Base-by-base conservation (phyloP, 129 eudicot species). In the Chrysanthemum lavandulifolium region DNA sequence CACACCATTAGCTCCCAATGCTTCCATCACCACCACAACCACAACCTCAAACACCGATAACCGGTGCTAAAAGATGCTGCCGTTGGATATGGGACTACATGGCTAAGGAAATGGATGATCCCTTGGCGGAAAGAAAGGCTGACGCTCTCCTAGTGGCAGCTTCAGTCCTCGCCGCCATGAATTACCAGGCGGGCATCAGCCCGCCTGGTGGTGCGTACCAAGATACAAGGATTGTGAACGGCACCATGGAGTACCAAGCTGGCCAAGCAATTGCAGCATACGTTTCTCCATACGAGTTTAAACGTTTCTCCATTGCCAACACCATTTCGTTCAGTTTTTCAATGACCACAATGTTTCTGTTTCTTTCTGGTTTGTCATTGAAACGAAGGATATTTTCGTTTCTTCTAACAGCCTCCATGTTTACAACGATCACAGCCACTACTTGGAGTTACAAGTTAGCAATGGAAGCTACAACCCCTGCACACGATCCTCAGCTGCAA, bases 311-410 rank as follows among this genome's bases (percentile, higher is more conserved):
- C n/a, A 12, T 73, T 1, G 59, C 50, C 29, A 77, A 76, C 75
- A 76, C 85, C 12, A 33, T 81, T 2, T 76, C 79, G 0, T 73
- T 84, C 65, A 71, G 73, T 13, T 66, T 71, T 15, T 76, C 88
- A 0, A 74, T 84, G 19, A 84, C 78, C 75, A 81, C 74, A 3
- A 80, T 84, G 50, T 27, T 84, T 69, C 33, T 84, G 71, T 74
- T 84, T n/a, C 80, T 76, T 23, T 80, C 84, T 5, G 87, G 87
- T 13, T 36, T 83, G 16, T 79, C 84, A 5, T 36, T 73, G 12
- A 78, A 65, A 57, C 45, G 78, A 12, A 54, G 74, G 27, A 33
- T 73, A 2, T 53, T 68, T 6, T 61, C 80, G 61, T 73, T 80
- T 52, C 45, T 62, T 55, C 67, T 82, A 51, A 78, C 63, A 73